These are phyloP conservation scores for Kalaharituber pfeilii DNA, from an alignment of 2,329 filamentous ascomycete genomes.

Conservation along the genomic window DNA sequence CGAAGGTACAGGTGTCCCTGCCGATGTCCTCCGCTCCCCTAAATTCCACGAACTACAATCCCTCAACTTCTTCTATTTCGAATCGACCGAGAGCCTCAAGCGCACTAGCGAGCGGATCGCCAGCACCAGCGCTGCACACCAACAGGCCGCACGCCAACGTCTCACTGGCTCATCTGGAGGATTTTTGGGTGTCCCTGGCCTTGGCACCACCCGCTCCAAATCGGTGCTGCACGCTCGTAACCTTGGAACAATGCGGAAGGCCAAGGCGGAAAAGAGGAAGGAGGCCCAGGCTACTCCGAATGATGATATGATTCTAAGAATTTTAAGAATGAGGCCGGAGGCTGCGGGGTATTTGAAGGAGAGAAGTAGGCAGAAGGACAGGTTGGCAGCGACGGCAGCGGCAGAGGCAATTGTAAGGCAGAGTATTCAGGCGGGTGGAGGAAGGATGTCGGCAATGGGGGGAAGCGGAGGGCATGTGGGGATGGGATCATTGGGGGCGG, in stretches of 20 bases:
- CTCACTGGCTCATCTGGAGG: conserved; percentile 40
- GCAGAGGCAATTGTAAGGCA: conserved; percentile 90
- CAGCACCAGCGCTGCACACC: conserved; percentile 58
- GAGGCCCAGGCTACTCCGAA: conserved; percentile 92
- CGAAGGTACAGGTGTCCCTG: conserved; percentile 70
- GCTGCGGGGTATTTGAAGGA: conserved; percentile 76
- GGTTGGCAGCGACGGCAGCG: conserved; percentile 72
- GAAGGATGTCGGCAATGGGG: background rate
- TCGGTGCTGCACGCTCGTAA: conserved; percentile 91
- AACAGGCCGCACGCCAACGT: conserved; percentile 54
- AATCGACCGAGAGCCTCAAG: conserved; percentile 75
- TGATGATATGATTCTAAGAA: conserved; percentile 94
- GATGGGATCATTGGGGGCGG: background rate
- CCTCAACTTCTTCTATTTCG: conserved; percentile 97
- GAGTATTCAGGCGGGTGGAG: conserved; percentile 39
- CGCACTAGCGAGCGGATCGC: conserved; percentile 95
- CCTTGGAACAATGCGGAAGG: conserved; percentile 85
- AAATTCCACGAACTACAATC: conserved; percentile 97
- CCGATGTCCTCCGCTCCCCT: conserved; percentile 82
- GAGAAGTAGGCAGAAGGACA: conserved; percentile 80
- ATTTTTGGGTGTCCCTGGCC: conserved; percentile 28
- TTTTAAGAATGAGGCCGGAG: conserved; percentile 86
- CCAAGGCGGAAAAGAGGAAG: conserved; percentile 87
- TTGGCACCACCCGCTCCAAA: conserved; percentile 42
- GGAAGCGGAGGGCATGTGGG: background rate